Evolutionary conservation across 371 early-diverging fungal genomes (phyloP).

Genomic region (Rhizopus delemar): DNA sequence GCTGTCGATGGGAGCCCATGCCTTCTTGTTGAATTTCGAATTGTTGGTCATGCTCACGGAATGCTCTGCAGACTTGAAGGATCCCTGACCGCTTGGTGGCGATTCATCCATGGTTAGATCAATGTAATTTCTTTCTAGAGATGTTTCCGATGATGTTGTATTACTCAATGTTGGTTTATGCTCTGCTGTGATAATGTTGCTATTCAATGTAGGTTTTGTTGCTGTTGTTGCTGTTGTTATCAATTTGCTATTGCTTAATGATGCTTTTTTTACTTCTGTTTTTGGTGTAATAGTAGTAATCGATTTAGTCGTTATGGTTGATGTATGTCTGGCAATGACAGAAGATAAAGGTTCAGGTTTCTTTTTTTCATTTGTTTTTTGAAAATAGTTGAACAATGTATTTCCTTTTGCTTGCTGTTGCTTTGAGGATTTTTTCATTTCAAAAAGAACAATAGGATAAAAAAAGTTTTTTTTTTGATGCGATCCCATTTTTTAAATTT

Average conservation of each 20-base stretch:
- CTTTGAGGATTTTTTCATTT: slow-evolving; percentile 1
- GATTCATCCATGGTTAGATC: background rate
- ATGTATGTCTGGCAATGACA: background rate
- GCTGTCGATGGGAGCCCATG: slow-evolving; percentile 9
- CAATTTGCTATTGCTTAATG: background rate
- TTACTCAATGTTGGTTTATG: no score
- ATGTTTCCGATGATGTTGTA: no score
- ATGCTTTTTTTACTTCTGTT: no score
- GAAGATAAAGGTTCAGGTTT: slow-evolving; percentile 16
- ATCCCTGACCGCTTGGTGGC: slow-evolving; percentile 6
- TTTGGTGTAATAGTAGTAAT: background rate
- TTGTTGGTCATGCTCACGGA: slow-evolving; percentile 16
- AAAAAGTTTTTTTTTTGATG: background rate
- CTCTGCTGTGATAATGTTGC: background rate
- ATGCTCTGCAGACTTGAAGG: background rate
- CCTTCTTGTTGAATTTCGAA: slow-evolving; percentile 21
- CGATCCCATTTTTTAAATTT: no score
- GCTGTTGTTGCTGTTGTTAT: background rate
- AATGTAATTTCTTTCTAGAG: background rate
- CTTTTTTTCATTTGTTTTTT: slow-evolving; percentile 10
- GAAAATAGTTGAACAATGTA: slow-evolving; percentile 23
- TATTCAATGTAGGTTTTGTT: background rate
- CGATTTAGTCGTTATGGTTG: background rate
- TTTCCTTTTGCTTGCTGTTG: slow-evolving; percentile 10
- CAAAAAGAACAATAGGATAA: background rate